Base-by-base conservation (phyloP, 2,329 filamentous ascomycete genomes). In the Niveomyces coronatus region DNA sequence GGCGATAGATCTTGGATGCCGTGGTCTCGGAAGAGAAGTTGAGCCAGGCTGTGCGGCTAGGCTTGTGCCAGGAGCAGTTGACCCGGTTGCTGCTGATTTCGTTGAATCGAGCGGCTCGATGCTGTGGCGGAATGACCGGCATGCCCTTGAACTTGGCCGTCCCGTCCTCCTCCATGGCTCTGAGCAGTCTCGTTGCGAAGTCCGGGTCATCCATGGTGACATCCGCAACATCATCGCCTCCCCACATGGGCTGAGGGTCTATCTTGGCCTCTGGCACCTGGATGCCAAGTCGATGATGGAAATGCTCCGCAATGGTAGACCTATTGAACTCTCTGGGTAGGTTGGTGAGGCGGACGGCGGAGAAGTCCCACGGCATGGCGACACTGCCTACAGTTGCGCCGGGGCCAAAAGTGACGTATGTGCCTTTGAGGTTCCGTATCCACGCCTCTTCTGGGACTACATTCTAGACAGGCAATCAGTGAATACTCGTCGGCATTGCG, bases 51-150 rank as follows among this genome's bases (percentile, higher is more conserved):
- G 18, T 36, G n/a, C 39, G 16, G 15, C 15, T 36, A 5, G 39
- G 33, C 22, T 41, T 41, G 23, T 36, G 39, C 39, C 39, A 41
- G 18, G 39, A 41, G 23, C 39, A 41, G 18, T 31, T 27, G 9
- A 41, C 29, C 22, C 30, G 31, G 23, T 27, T 41, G 14, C 29
- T 19, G 10, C 17, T 32, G 4, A 41, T 36, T 11, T 1, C 18
- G 11, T 28, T 19, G 33, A 36, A 37, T 19, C 18, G 18, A 6
- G 39, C 34, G 3, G 29, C 33, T 3, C 39, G 29, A 16, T 31
- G n/a, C 14, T 32, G 20, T 5, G 15, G 7, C 8, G 33, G 39
- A 5, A 36, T 10, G n/a, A 41, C 29, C 4, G 16, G 16, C 3
- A 37, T 15, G 4, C 20, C 33, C 5, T 11, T 29, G 9, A 23